Evolutionary conservation across 2,329 filamentous ascomycete genomes (phyloP), one percentile per base, ranked within the genome.

Genomic region (Pseudonectria buxi): DNA sequence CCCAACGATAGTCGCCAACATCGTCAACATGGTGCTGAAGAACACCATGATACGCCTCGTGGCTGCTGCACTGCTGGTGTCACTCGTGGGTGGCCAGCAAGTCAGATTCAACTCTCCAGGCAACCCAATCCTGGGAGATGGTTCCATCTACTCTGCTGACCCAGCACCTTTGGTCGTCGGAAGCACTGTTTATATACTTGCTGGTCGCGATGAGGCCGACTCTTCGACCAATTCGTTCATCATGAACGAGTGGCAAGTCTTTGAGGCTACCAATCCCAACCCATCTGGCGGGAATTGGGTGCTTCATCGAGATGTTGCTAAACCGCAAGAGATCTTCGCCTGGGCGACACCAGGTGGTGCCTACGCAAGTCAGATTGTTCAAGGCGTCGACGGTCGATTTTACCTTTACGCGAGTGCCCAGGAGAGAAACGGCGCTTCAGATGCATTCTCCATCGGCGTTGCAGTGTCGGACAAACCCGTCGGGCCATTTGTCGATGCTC

Each of bases 221-320:
- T 37, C 49, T 3, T 36, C 36, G 10, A 47, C 45, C 6, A 64
- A 60, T 24, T 38, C 45, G 22, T 63, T 62, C 33, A 42, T 51
- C 37, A 64, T 64, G 49, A 57, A 56, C 28, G 52, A 62, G 31
- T 64, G 61, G 61, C 49, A 60, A 27, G 42, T 63, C 12, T 56
- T 59, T n/a, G 50, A 50, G 12, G 49, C 53, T 6, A 41, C 43
- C 4, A 47, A 47, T 22, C 54, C 56, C 4, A 40, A 49, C 30
- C 58, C 58, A 1, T 49, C 49, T 6, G 56, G 56, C 14, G 52
- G 50, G 9, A 32, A 51, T 4, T 64, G 61, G 61, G 56, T 50
- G 1, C 46, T 62, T 2, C 53, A 62, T 14, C 49, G 46, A 6
- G 43, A 50, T 18, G 41, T 62, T 13, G 54, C 54, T 6, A 41